A percentile compares a stretch with the other conserved stretches of the same genome.
Evolutionary conservation across 108 stramenopile genomes (phyloP).

Genomic region (Fistulifera solaris): DNA sequence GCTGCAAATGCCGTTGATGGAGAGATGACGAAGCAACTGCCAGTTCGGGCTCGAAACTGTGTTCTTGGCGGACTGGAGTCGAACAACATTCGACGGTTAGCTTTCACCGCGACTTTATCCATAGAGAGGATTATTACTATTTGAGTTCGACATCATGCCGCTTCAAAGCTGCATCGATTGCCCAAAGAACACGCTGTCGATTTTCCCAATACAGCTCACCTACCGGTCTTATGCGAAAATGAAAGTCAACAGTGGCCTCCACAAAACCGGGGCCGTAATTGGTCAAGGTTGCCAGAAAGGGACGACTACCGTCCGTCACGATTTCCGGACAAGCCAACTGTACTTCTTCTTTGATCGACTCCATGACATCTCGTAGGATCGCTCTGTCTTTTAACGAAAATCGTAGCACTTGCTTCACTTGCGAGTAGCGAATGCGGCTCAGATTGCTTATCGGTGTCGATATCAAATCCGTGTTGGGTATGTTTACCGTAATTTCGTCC

Average conservation of each 20-base stretch:
- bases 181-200: constrained; percentile 44
- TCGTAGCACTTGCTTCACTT: constrained; percentile 50
- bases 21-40: no score
- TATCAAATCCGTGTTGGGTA: constrained; percentile 35
- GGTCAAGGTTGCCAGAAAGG: constrained; percentile 49
- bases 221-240: constrained; percentile 41
- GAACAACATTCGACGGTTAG: no score
- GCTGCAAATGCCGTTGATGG: no score
- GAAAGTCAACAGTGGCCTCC: constrained; percentile 51
- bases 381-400: constrained; percentile 40
- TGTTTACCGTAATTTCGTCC: constrained; percentile 29
- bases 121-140: neutral
- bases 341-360: constrained; percentile 60
- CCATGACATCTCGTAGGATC: constrained; percentile 39
- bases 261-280: constrained; percentile 35
- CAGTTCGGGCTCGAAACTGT: no score
- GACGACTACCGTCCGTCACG: constrained; percentile 52
- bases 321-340: constrained; percentile 35
- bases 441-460: constrained; percentile 49
- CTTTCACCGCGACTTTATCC: no score
- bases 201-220: constrained; percentile 54
- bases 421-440: constrained; percentile 35
- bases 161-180: constrained; percentile 53
- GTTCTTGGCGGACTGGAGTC: no score
- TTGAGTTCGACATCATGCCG: constrained; percentile 37